Evolutionary conservation across 1,284 basidiomycete species (phyloP).

Genomic region (Cryptococcus sp.): DNA sequence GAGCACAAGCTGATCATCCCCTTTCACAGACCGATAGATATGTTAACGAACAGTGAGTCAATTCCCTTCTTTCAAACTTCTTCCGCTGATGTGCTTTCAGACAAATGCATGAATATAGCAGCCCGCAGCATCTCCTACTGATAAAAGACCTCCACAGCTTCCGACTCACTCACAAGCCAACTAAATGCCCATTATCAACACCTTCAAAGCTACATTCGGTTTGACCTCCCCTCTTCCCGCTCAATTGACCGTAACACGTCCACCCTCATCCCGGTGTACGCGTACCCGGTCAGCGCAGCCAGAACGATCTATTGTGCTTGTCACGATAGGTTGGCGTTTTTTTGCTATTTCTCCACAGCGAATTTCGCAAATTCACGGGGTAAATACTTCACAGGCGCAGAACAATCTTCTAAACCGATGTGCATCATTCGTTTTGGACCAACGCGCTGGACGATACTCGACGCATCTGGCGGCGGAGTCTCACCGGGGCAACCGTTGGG

Average conservation of each 20-base stretch:
- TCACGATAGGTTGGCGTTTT: constrained; percentile 17
- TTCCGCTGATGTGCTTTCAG: not conserved
- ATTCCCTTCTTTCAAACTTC: not conserved
- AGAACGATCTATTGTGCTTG: constrained; percentile 13
- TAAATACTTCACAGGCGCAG: constrained; percentile 45
- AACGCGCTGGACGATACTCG: too few species aligned
- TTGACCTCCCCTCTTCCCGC: constrained; percentile 8
- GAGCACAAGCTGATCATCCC: constrained; percentile 8
- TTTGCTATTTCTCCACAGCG: constrained; percentile 34
- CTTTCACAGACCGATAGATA: constrained; percentile 30
- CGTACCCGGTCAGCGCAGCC: constrained; percentile 16
- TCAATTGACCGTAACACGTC: constrained; percentile 16
- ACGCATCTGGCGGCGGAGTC: too few species aligned
- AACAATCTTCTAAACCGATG: constrained; percentile 13
- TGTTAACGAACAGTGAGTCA: constrained; percentile 1
- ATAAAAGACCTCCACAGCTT: too few species aligned
- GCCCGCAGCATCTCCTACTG: too few species aligned
- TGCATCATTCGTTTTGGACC: too few species aligned
- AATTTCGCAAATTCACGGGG: constrained; percentile 15
- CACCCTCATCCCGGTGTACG: constrained; percentile 27
- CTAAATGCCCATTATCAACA: not conserved
- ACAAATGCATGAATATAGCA: too few species aligned
- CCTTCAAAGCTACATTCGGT: not conserved
- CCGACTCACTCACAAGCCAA: not conserved
- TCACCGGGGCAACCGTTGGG: too few species aligned